These are phyloP conservation scores for Balakata baccata DNA, from an alignment of 345 rosid species.

Conservation along the genomic window DNA sequence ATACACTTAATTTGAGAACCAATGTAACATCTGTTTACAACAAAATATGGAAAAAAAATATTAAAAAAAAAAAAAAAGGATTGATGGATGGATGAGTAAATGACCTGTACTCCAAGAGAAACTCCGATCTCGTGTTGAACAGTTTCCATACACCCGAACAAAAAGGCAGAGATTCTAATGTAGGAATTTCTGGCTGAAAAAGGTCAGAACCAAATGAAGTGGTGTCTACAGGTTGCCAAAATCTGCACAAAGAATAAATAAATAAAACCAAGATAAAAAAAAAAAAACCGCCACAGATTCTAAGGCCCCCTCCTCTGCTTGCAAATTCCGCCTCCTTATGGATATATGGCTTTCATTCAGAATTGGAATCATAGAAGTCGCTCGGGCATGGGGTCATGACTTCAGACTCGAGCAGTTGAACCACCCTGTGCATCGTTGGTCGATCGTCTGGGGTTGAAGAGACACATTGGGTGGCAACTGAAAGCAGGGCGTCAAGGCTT, in stretches of 20 bases:
- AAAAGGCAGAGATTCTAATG: constrained; percentile 18
- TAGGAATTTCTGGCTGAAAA: constrained; percentile 4
- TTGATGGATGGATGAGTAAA: constrained; percentile 4
- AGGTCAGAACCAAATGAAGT: constrained; percentile 13
- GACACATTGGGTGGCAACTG: constrained; percentile 76
- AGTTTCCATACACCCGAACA: constrained; percentile 17
- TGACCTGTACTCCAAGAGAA: constrained; percentile 17
- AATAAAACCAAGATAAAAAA: constrained; percentile 24
- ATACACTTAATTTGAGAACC: constrained; percentile 37
- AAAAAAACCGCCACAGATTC: constrained; percentile 31
- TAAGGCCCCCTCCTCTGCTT: constrained; percentile 14
- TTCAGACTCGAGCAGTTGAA: constrained; percentile 88
- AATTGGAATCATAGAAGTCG: constrained; percentile 86
- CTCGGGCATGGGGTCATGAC: constrained; percentile 99
- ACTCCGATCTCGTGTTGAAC: constrained; percentile 11
- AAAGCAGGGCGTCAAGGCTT: constrained; percentile 81
- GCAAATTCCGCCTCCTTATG: constrained; percentile 9
- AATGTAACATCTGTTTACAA: constrained; percentile 23
- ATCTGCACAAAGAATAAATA: constrained; percentile 47
- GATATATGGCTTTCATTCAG: constrained; percentile 47
- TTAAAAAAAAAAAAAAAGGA: background rate
- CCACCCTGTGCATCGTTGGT: constrained; percentile 95
- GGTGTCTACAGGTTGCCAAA: constrained; percentile 18
- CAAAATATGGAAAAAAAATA: background rate
- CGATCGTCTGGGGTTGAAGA: constrained; percentile 80